A percentile compares a stretch with the other conserved stretches of the same genome.
Evolutionary conservation across 176 grass and related monocot species (phyloP).

Genomic region (Carex cristatella): DNA sequence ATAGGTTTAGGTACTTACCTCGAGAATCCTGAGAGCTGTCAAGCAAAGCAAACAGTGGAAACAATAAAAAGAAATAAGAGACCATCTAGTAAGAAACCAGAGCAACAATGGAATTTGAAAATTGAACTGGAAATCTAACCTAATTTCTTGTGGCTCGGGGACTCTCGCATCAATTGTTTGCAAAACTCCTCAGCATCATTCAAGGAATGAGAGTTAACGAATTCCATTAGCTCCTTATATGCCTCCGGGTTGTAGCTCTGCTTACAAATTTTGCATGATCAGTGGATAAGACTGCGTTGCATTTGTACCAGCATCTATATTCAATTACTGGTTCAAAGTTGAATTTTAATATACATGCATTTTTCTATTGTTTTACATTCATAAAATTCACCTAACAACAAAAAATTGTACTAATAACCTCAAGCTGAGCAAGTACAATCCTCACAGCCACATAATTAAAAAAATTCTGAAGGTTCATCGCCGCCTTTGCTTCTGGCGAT

Average conservation of each 20-base stretch:
- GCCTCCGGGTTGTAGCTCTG: conserved; percentile 89
- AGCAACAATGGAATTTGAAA: not conserved
- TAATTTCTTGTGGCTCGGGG: conserved; percentile 57
- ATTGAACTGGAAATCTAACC: conserved; percentile 28
- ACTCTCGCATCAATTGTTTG: conserved; percentile 58
- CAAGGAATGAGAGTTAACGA: conserved; percentile 49
- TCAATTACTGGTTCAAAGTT: not conserved
- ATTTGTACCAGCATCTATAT: not conserved
- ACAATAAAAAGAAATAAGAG: conserved; percentile 16
- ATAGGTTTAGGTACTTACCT: conserved; percentile 41
- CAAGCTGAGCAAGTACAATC: conserved; percentile 71
- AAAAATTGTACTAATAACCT: conserved; percentile 34
- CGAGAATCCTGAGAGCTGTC: conserved; percentile 77
- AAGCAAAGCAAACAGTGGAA: not conserved
- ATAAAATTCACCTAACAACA: not conserved
- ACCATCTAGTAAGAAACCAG: not conserved
- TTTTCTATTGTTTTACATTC: not conserved
- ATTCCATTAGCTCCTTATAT: conserved; percentile 66
- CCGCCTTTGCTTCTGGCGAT: conserved; percentile 67
- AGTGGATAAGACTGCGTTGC: not conserved
- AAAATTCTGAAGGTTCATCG: conserved; percentile 63
- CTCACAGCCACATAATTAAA: conserved; percentile 78
- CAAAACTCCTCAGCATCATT: conserved; percentile 67
- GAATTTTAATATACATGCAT: not conserved
- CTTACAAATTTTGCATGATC: not conserved